These are phyloP conservation scores for Lineolata rhizophorae DNA, from an alignment of 495 filamentous ascomycete genomes.

Conservation along the genomic window DNA sequence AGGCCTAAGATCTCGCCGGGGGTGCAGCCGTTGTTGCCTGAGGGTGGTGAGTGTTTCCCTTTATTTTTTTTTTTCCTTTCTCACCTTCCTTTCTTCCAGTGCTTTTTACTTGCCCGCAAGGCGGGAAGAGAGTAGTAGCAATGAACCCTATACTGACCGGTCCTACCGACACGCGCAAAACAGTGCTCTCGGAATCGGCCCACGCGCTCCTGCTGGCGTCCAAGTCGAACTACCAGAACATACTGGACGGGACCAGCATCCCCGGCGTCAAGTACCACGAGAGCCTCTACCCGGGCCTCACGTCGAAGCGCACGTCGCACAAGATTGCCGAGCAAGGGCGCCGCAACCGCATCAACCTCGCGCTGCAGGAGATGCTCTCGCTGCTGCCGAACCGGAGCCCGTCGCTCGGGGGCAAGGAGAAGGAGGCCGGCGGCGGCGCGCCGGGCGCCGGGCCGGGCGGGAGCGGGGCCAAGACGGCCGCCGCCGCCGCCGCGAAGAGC, in stretches of 20 bases:
- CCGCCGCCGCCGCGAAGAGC: background rate
- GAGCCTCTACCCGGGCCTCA: slow-evolving; percentile 75
- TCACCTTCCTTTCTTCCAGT: slow-evolving; percentile 1
- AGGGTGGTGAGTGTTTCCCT: slow-evolving; percentile 34
- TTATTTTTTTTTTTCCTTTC: slow-evolving; percentile 2
- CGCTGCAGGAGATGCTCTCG: slow-evolving; percentile 4
- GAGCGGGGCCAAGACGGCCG: slow-evolving; percentile 16
- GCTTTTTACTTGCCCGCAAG: too few relatives aligned
- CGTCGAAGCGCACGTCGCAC: slow-evolving; percentile 90
- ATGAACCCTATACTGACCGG: too few relatives aligned
- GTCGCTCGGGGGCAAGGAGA: background rate
- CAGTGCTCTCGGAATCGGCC: slow-evolving; percentile 38
- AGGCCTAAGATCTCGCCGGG: slow-evolving; percentile 85
- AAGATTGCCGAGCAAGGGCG: slow-evolving; percentile 95
- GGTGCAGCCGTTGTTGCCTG: slow-evolving; percentile 75
- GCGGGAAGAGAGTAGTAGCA: too few relatives aligned
- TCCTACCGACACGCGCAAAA: slow-evolving; percentile 5
- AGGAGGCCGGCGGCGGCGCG: slow-evolving; percentile 11
- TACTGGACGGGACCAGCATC: slow-evolving; percentile 75
- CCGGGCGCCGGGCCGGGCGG: slow-evolving; percentile 19
- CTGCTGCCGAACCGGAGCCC: slow-evolving; percentile 8
- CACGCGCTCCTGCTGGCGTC: slow-evolving; percentile 73
- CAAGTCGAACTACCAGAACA: slow-evolving; percentile 96
- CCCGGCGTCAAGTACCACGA: slow-evolving; percentile 82
- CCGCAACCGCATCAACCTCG: slow-evolving; percentile 77